These are phyloP conservation scores for Starmerella potacharoeniae DNA, from an alignment of 805 yeast species.

Conservation along the genomic window DNA sequence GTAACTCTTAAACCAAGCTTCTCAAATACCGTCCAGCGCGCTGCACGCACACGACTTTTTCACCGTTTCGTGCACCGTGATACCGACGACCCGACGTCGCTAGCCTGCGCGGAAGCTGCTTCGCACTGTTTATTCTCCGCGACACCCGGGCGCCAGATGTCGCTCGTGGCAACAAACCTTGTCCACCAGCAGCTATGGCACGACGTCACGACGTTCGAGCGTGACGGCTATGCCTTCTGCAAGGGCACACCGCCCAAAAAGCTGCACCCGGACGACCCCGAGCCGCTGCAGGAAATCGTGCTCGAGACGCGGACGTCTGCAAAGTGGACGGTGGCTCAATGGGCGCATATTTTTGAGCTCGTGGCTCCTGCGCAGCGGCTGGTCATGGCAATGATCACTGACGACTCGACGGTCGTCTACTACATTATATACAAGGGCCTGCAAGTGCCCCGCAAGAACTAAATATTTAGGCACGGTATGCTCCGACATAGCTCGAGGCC, in stretches of 20 bases:
- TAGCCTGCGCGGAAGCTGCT: neutral
- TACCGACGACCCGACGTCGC: neutral
- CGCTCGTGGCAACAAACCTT: slow-evolving; percentile 24
- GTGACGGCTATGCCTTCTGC: slow-evolving; percentile 16
- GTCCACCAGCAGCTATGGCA: slow-evolving; percentile 32
- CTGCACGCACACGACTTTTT: no score
- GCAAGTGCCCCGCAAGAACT: slow-evolving; percentile 32
- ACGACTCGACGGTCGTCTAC: slow-evolving; percentile 36
- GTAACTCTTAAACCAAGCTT: no score
- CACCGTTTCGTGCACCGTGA: neutral
- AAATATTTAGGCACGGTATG: neutral
- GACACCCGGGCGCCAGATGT: slow-evolving; percentile 10
- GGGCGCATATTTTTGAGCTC: slow-evolving; percentile 28
- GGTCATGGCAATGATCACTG: slow-evolving; percentile 34
- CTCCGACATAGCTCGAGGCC: neutral
- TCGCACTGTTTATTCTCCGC: no score
- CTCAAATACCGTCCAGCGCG: no score
- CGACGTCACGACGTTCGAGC: slow-evolving; percentile 18
- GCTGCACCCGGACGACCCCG: slow-evolving; percentile 28
- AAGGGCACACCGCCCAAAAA: slow-evolving; percentile 29
- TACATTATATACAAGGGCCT: slow-evolving; percentile 33
- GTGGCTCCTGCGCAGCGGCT: slow-evolving; percentile 21
- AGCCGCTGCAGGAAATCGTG: slow-evolving; percentile 21
- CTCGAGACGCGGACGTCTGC: slow-evolving; percentile 21
- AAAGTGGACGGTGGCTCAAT: slow-evolving; percentile 28